Conservation (phyloP, 2,329 filamentous ascomycete genomes). For the Emergomyces pasteurianus region DNA sequence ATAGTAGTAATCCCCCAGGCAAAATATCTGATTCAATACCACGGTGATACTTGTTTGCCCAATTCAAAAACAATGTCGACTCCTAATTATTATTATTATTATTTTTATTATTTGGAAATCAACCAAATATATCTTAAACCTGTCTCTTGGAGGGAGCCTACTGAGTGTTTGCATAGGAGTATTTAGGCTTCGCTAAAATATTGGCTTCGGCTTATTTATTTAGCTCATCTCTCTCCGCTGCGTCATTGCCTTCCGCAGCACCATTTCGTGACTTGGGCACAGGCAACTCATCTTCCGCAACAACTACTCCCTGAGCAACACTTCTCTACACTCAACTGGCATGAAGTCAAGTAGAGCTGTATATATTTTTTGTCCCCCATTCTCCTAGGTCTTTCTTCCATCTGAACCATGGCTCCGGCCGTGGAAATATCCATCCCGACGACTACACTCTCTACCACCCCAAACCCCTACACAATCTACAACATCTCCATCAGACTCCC, state of each 20-base stretch:
- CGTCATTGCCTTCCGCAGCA: no score
- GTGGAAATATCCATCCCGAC: slow-evolving; percentile 32
- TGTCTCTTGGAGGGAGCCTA: neutral
- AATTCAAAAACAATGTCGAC: neutral
- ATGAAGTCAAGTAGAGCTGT: neutral
- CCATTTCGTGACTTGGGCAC: no score
- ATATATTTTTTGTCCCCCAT: neutral
- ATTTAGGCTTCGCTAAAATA: neutral
- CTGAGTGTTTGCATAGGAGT: no score
- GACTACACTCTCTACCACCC: slow-evolving; percentile 28
- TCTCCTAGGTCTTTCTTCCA: neutral
- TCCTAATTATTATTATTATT: neutral
- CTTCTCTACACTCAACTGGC: neutral
- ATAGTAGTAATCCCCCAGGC: no score
- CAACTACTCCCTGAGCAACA: neutral
- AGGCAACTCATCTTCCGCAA: neutral
- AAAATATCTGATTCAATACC: neutral
- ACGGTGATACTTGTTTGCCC: neutral
- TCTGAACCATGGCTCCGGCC: slow-evolving; percentile 19
- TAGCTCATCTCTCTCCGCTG: no score
- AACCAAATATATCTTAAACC: no score
- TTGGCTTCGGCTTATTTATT: no score
- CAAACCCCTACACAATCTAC: slow-evolving; percentile 46
- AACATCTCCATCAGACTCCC: slow-evolving; percentile 50
- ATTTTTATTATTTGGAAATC: no score